Conservation (phyloP, 2,329 filamentous ascomycete species). For the Ceratocystis cacaofunesta region DNA sequence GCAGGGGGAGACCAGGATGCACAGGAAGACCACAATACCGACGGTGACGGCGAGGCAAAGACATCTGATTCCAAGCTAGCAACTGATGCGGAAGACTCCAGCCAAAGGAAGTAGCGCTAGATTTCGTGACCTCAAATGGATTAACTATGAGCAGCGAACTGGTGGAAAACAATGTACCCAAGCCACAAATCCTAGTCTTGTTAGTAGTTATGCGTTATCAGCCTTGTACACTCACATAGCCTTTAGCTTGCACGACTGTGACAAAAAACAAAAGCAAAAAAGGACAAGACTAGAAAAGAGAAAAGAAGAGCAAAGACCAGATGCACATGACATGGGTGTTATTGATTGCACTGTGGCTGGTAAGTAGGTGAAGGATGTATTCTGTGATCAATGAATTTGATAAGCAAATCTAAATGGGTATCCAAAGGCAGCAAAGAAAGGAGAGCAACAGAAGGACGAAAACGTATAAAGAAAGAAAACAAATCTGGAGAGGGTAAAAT, state of each 20-base stretch:
- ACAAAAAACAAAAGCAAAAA: background rate
- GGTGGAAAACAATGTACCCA: too few relatives aligned
- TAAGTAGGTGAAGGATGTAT: background rate
- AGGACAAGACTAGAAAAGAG: background rate
- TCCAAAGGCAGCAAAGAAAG: slow-evolving; percentile 9
- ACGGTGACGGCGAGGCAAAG: background rate
- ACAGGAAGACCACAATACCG: slow-evolving; percentile 23
- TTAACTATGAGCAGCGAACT: too few relatives aligned
- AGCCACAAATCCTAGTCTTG: background rate
- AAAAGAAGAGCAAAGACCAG: background rate
- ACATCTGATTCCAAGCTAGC: background rate
- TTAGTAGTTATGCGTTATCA: background rate
- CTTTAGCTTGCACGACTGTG: background rate
- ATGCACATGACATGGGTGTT: background rate
- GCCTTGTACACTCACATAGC: background rate
- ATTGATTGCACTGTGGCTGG: background rate
- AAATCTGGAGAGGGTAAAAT: background rate
- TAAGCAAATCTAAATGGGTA: slow-evolving; percentile 10
- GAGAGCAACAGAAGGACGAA: background rate
- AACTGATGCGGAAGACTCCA: background rate
- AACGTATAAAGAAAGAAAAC: background rate
- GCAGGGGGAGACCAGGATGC: slow-evolving; percentile 34
- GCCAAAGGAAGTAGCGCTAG: background rate
- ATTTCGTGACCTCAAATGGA: background rate
- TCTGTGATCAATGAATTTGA: slow-evolving; percentile 1